Percentiles rank a stretch among this genome's conserved stretches.
Evolutionary conservation across 495 filamentous ascomycete genomes (phyloP).

Genomic region (Tuber brumale): DNA sequence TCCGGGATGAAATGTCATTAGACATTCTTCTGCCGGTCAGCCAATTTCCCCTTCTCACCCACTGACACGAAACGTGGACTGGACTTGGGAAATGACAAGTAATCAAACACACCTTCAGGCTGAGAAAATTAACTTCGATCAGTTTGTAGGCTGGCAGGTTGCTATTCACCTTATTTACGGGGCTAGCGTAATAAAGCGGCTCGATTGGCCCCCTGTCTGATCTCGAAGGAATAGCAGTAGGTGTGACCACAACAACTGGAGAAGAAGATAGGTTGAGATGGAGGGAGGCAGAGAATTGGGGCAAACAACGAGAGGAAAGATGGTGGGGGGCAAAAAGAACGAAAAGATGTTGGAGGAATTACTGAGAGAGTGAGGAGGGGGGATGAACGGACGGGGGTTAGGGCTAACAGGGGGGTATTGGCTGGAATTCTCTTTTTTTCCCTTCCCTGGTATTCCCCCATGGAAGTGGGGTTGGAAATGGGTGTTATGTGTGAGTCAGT

Average conservation of each 20-base stretch:
- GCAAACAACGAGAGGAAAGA: neutral
- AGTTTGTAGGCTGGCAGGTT: no score
- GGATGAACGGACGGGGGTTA: constrained; percentile 5
- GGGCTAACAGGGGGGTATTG: constrained; percentile 4
- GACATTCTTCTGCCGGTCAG: no score
- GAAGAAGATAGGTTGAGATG: neutral
- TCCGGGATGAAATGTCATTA: no score
- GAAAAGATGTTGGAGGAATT: neutral
- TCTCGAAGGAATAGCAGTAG: neutral
- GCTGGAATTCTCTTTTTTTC: constrained; percentile 11
- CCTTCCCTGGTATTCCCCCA: no score
- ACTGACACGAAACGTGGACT: no score
- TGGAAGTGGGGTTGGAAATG: neutral
- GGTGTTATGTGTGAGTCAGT: neutral
- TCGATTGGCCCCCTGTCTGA: neutral
- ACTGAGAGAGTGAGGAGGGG: neutral
- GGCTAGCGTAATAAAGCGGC: neutral
- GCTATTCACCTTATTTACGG: constrained; percentile 21
- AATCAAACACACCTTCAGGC: no score
- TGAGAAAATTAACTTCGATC: no score
- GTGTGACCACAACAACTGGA: neutral
- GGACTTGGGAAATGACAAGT: no score
- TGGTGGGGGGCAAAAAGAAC: neutral
- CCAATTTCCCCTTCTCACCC: no score
- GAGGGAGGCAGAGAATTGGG: neutral